Base-by-base conservation (phyloP, 1,284 basidiomycete species). In the Puccinia hordei region DNA sequence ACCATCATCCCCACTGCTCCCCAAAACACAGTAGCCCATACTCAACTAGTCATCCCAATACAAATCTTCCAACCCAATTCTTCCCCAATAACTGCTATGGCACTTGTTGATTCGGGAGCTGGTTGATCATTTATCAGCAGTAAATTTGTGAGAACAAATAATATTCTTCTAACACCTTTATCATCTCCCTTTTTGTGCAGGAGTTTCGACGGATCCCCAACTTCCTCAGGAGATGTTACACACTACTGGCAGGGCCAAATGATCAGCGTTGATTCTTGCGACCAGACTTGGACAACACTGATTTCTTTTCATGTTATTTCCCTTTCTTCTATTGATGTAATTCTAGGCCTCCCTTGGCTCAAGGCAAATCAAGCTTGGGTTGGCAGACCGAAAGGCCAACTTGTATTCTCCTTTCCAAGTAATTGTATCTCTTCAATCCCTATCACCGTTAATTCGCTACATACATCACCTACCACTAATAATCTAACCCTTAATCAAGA, bases 31-130 rank as follows among this genome's bases (percentile, higher is more conserved):
- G n/a, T n/a, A n/a, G n/a, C n/a, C n/a, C n/a, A n/a, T n/a, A n/a
- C n/a, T 46, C 17, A 24, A 33, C 3, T 61, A 61, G 30, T 69
- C 6, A 1, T 69, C 8, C 35, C 41, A 6, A 69, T 69, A 1
- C 46, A n/a, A 5, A 22, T 49, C 30, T 22, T 38, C 19, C 35
- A 12, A 2, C 33, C 33, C 6, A 17, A 17, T 15, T 19, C 51
- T 8, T 27, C 55, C n/a, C n/a, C 55, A 27, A 8, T 53, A 5
- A 19, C 19, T 8, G 30, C 61, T 6, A 17, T 46, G 41, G 68
- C 73, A 30, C 24, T 76, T 2, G 12, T 76, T 2, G 73, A 76
- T 49, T 61, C 73, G 6, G 73, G 57, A 2, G 73, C 73, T 27
- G 61, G 22, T 12, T 59, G 41, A 13, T 76, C 73, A 13, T 76